A percentile compares a stretch with the other conserved stretches of the same genome.
phyloP scores from a whole-genome alignment of 1,139 yeast species.

The Yamadazyma dendronema region DNA sequence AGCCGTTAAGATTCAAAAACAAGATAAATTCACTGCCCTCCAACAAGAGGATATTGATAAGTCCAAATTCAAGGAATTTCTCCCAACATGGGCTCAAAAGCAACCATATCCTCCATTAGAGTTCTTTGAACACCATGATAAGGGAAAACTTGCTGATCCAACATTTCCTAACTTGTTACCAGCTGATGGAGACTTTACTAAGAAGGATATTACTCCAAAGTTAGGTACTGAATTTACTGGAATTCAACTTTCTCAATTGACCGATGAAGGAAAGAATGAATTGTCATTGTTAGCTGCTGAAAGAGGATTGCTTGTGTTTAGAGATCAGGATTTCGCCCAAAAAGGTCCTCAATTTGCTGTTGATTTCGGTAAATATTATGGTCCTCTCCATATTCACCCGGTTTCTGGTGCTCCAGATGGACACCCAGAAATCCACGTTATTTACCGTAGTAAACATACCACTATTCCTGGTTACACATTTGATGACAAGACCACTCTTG shows the following conservation, averaged over 20 bases:
- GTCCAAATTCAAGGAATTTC: slow-evolving; percentile 32
- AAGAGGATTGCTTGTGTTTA: slow-evolving; percentile 66
- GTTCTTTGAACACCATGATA: slow-evolving; percentile 50
- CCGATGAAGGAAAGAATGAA: slow-evolving; percentile 57
- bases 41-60: slow-evolving; percentile 8
- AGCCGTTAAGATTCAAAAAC: not conserved
- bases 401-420: slow-evolving; percentile 67
- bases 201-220: slow-evolving; percentile 55
- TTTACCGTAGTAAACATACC: slow-evolving; percentile 49
- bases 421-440: slow-evolving; percentile 60
- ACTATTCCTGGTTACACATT: slow-evolving; percentile 14
- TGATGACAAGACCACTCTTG: slow-evolving; percentile 30
- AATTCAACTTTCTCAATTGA: slow-evolving; percentile 54
- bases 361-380: slow-evolving; percentile 61
- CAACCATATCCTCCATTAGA: slow-evolving; percentile 40
- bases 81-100: slow-evolving; percentile 53
- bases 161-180: slow-evolving; percentile 50
- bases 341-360: slow-evolving; percentile 54
- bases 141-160: slow-evolving; percentile 59
- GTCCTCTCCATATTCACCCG: slow-evolving; percentile 71
- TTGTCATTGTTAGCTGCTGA: slow-evolving; percentile 62
- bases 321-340: slow-evolving; percentile 61
- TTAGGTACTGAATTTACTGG: slow-evolving; percentile 64
- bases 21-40: not conserved
- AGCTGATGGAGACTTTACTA: slow-evolving; percentile 24